Percentiles rank a stretch among this genome's conserved stretches.
These are phyloP conservation scores for Gossypium davidsonii DNA, from an alignment of 441 rosid species.

Conservation along the genomic window DNA sequence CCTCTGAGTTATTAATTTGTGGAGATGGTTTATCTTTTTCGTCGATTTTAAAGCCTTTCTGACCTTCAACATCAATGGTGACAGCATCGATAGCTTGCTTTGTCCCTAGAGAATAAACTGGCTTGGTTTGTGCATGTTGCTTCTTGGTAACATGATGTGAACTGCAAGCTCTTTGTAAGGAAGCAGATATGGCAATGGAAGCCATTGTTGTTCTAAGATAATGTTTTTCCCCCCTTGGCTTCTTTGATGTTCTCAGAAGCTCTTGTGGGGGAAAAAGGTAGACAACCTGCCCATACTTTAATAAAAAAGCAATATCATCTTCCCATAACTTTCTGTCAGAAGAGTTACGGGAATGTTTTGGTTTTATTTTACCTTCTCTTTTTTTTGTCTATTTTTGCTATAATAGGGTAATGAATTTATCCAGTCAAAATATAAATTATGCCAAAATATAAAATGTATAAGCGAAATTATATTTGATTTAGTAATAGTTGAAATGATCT, in stretches of 20 bases:
- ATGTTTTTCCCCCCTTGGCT: not conserved
- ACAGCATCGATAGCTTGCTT: constrained; percentile 31
- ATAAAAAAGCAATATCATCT: constrained; percentile 31
- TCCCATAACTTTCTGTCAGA: constrained; percentile 16
- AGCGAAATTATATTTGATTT: no score
- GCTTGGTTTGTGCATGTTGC: constrained; percentile 23
- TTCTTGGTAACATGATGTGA: constrained; percentile 23
- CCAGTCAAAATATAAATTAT: not conserved
- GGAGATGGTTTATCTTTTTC: constrained; percentile 15
- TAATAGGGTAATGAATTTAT: not conserved
- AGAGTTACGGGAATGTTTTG: constrained; percentile 20
- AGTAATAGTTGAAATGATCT: no score
- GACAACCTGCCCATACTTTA: constrained; percentile 29
- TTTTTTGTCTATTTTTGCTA: not conserved
- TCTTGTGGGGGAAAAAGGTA: not conserved
- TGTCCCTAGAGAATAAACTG: constrained; percentile 20
- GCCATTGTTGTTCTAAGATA: constrained; percentile 26
- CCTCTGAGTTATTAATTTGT: constrained; percentile 4
- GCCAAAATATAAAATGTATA: no score
- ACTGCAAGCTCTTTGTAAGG: constrained; percentile 26
- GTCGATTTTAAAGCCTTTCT: constrained; percentile 12
- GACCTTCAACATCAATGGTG: constrained; percentile 24
- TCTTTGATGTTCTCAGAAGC: not conserved
- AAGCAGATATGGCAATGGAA: constrained; percentile 42
- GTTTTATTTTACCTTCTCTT: not conserved